phyloP scores from a whole-genome alignment of 1,139 yeast genomes.

The Kluyveromyces marxianus region DNA sequence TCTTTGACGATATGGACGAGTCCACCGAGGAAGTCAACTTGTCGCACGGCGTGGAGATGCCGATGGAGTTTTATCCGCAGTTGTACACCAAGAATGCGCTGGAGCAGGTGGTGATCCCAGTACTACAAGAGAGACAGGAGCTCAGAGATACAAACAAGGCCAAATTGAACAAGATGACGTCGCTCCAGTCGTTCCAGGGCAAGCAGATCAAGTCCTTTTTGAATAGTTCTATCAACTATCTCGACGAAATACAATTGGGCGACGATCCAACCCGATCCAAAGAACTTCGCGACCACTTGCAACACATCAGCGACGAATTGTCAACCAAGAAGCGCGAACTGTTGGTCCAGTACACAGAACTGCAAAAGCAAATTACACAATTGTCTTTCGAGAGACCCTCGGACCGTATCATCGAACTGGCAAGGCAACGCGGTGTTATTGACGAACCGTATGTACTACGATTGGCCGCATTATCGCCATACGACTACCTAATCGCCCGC shows the following conservation, averaged over 20 bases:
- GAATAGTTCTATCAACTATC: conserved; percentile 23
- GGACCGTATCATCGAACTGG: conserved; percentile 19
- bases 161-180: conserved; percentile 2
- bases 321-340: conserved; percentile 12
- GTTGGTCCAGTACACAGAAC: conserved; percentile 21
- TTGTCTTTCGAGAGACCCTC: conserved; percentile 25
- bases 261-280: conserved; percentile 2
- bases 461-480: conserved; percentile 24
- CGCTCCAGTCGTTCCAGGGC: conserved; percentile 26
- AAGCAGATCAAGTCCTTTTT: conserved; percentile 23
- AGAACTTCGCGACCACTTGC: conserved; percentile 10
- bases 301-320: conserved; percentile 15
- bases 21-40: conserved; percentile 14
- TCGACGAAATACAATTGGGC: conserved; percentile 12
- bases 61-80: conserved; percentile 29
- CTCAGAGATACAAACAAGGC: conserved; percentile 16
- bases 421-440: conserved; percentile 20
- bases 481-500: conserved; percentile 18
- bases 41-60: conserved; percentile 25
- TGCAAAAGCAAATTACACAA: conserved; percentile 20
- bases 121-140: conserved; percentile 17
- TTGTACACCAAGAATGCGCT: conserved; percentile 24
- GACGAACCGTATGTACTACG: conserved; percentile 23
- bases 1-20: conserved; percentile 27
- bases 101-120: conserved; percentile 19